phyloP scores from a whole-genome alignment of 2,329 filamentous ascomycete genomes.

The Diaporthe sp. region DNA sequence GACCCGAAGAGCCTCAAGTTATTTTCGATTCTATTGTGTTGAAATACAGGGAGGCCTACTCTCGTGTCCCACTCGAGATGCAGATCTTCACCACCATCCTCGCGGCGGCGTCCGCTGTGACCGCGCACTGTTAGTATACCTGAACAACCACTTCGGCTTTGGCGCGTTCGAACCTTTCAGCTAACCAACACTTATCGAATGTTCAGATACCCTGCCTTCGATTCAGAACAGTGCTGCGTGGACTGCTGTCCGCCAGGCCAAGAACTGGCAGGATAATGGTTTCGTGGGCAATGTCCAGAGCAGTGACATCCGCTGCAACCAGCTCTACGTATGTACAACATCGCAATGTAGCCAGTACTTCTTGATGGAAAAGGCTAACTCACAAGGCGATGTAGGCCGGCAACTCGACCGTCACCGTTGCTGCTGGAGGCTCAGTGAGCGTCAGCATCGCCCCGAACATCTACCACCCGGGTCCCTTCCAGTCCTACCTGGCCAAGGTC shows the following conservation, averaged over 20 bases:
- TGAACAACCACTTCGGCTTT: too few relatives aligned
- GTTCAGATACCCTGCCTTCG: constrained; percentile 42
- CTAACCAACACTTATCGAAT: neutral
- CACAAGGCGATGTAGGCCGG: constrained; percentile 26
- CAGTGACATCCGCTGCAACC: constrained; percentile 47
- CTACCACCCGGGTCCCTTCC: constrained; percentile 54
- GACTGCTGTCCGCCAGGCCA: constrained; percentile 42
- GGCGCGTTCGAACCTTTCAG: too few relatives aligned
- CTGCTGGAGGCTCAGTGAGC: constrained; percentile 53
- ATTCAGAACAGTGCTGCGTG: constrained; percentile 38
- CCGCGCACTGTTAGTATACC: constrained; percentile 45
- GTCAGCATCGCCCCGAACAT: constrained; percentile 54
- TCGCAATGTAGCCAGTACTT: too few relatives aligned
- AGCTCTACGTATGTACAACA: constrained; percentile 37
- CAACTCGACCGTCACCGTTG: constrained; percentile 46
- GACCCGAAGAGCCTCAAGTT: constrained; percentile 27
- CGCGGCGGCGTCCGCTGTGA: constrained; percentile 41
- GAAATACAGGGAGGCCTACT: neutral
- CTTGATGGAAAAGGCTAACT: neutral
- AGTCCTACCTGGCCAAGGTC: constrained; percentile 53
- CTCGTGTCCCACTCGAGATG: constrained; percentile 37
- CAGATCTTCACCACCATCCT: constrained; percentile 41
- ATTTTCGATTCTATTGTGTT: neutral
- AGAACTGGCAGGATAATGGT: constrained; percentile 44
- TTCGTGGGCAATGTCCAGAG: constrained; percentile 45